Evolutionary conservation across 2,329 filamentous ascomycete species (phyloP).

Genomic region (Penicillium hordei): DNA sequence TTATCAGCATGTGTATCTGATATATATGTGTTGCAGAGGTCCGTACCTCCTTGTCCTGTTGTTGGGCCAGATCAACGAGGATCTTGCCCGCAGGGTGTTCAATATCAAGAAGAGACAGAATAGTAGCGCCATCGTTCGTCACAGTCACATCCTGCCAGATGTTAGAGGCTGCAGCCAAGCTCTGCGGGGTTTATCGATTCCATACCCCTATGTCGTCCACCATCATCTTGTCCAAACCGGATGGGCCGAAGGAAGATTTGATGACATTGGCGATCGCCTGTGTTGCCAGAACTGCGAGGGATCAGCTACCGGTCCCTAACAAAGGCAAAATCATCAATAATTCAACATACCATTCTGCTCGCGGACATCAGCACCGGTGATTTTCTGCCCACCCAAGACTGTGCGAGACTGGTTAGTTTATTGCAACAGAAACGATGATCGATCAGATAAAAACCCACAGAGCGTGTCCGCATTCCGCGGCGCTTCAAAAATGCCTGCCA

Average conservation of each 20-base stretch:
- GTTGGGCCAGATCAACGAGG: conserved; percentile 92
- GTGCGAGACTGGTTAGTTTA: conserved; percentile 38
- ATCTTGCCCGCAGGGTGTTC: conserved; percentile 99
- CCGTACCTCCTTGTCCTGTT: conserved; percentile 86
- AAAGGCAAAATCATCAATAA: background rate
- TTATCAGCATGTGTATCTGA: background rate
- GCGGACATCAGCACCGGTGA: conserved; percentile 91
- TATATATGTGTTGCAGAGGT: background rate
- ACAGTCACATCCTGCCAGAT: conserved; percentile 82
- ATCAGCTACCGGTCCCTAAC: conserved; percentile 9
- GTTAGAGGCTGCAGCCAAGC: conserved; percentile 24
- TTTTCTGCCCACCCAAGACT: conserved; percentile 95
- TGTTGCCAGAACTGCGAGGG: conserved; percentile 75
- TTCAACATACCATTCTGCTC: conserved; percentile 80
- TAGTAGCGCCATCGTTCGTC: conserved; percentile 97
- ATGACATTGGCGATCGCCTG: conserved; percentile 98
- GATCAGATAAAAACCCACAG: conserved; percentile 54
- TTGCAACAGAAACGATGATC: conserved; percentile 10
- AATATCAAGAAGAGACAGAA: conserved; percentile 90
- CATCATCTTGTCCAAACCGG: conserved; percentile 99
- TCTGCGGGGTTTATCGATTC: conserved; percentile 25
- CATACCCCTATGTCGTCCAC: conserved; percentile 96
- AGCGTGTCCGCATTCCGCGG: conserved; percentile 88
- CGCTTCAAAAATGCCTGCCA: conserved; percentile 96
- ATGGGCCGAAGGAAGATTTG: conserved; percentile 97